A percentile compares a stretch with the other conserved stretches of the same genome.
Evolutionary conservation across 345 rosid species (phyloP).

Genomic region (Camelina neglecta): DNA sequence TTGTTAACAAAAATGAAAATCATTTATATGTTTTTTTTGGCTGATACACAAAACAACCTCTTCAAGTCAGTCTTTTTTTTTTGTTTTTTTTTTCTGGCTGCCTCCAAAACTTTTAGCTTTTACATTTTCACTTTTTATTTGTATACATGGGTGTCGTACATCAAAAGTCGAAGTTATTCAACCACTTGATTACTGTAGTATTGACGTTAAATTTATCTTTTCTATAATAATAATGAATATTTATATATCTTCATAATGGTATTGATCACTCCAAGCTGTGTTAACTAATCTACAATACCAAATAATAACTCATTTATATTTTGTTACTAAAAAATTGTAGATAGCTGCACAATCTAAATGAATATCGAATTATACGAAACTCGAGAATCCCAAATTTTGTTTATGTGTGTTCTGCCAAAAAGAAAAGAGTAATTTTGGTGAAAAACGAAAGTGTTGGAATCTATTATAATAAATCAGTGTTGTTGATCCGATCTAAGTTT

Average conservation of each 20-base stretch:
- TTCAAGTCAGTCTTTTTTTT: not conserved
- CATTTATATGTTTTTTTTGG: slow-evolving; percentile 16
- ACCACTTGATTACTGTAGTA: not conserved
- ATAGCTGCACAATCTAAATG: slow-evolving; percentile 6
- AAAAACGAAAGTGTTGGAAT: not conserved
- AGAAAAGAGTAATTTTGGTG: not conserved
- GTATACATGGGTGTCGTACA: not conserved
- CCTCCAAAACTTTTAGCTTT: slow-evolving; percentile 3
- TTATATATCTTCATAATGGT: not conserved
- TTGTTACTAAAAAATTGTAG: not conserved
- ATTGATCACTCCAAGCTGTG: not conserved
- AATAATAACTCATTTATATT: not conserved
- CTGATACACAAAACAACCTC: slow-evolving; percentile 13
- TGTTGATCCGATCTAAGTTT: slow-evolving; percentile 42
- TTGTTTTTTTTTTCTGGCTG: not conserved
- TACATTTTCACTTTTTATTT: not conserved
- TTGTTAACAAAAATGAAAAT: not conserved
- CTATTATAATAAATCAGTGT: slow-evolving; percentile 2
- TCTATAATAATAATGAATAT: not conserved
- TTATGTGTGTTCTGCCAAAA: not conserved
- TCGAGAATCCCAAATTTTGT: not conserved
- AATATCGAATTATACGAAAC: not conserved
- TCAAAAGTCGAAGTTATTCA: not conserved
- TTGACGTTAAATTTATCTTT: not conserved
- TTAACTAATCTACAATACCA: not conserved